Base-by-base conservation (phyloP, 2,329 filamentous ascomycete genomes). In the Penicillium paneum region DNA sequence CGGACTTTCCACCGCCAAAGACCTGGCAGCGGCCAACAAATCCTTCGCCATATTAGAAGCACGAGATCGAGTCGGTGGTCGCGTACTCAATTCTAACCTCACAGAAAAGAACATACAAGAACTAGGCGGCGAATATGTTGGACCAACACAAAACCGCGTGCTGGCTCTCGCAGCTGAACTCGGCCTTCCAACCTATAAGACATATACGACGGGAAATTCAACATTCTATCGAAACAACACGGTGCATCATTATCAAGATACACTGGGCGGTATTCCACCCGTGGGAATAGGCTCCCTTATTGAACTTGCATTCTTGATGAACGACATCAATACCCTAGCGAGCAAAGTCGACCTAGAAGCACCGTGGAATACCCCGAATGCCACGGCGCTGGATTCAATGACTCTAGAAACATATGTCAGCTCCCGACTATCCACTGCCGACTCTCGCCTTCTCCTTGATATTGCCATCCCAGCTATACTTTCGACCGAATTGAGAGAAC, bases 101-200 rank as follows among this genome's bases (percentile, higher is more conserved):
- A 46, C 52, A 2, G 58, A 59, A 15, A 61, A 61, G 7, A 49
- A 52, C 6, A 47, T 58, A 7, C 60, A 56, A n/a, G 67, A 70
- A 32, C 54, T 65, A 10, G 67, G 66, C 7, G 67, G 59, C 8
- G 63, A 58, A 8, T 70, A 65, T 11, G 50, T 68, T 2, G 65
- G 64, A 24, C 67, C 60, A 38, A 66, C 63, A 6, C 61, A 68
- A 40, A 58, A 66, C 24, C 56, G 52, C 8, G 58, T 66, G 1
- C 44, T 65, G 0, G 57, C 57, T 15, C 53, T 68, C 10, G 57
- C 60, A 29, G 24, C 38, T 1, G 55, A 63, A 4, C 64, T 67
- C 8, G 52, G 50, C 10, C 41, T 67, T 2, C 28, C 56, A 12
- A 60, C 58, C 1, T 65, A 59, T 38, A 45, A 49, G 21, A 60